Percentiles rank a stretch among this genome's conserved stretches.
Evolutionary conservation across 768 basidiomycete genomes (phyloP).

Genomic region (Lepiota brunneoincarnata): DNA sequence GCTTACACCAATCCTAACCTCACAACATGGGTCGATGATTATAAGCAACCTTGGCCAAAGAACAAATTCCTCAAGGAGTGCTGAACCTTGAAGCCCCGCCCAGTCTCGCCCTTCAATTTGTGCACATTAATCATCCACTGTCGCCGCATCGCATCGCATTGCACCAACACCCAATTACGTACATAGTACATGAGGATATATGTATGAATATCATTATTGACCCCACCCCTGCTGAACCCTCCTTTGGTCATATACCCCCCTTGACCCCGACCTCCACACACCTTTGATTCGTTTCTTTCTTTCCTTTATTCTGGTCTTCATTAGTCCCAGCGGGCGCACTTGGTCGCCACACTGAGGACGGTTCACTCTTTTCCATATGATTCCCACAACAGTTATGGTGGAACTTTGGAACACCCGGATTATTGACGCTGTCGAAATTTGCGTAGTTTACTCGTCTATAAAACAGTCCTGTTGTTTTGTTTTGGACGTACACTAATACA

Average conservation of each 20-base stretch:
- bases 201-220: constrained; percentile 9
- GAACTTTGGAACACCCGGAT: background rate
- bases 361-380: background rate
- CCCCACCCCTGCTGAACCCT: background rate
- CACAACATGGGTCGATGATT: constrained; percentile 72
- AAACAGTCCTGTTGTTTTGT: no score
- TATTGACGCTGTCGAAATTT: background rate
- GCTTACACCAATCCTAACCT: constrained; percentile 84
- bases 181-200: constrained; percentile 1
- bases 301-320: background rate
- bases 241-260: background rate
- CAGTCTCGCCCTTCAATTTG: background rate
- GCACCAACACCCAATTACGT: background rate
- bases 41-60: constrained; percentile 65
- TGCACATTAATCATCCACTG: background rate
- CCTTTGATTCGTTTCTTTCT: background rate
- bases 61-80: constrained; percentile 61
- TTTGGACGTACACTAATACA: background rate
- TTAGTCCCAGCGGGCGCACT: background rate
- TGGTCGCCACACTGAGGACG: background rate
- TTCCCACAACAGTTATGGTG: background rate
- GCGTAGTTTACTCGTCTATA: no score
- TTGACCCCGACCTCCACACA: background rate
- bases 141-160: background rate
- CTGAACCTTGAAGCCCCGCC: constrained; percentile 20